Evolutionary conservation across 2,329 filamentous ascomycete genomes (phyloP).

Genomic region (Aspergillus novoparasiticus): DNA sequence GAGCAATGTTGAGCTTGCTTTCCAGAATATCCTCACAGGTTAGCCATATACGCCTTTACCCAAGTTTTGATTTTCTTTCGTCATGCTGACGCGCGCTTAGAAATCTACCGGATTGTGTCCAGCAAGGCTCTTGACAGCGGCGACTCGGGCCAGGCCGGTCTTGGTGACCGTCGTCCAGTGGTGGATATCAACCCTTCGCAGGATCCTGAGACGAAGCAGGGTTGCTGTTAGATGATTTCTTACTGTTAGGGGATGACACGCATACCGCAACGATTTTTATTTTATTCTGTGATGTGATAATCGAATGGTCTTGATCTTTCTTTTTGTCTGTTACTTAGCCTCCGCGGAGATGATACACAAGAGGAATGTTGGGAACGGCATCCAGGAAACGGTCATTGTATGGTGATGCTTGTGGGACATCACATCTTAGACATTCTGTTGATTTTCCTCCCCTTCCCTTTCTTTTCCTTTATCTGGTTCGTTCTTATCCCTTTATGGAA

Average conservation of each 20-base stretch:
- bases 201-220: conserved; percentile 72
- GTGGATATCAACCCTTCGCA: conserved; percentile 86
- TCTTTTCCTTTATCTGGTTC: conserved; percentile 23
- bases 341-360: conserved; percentile 38
- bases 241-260: conserved; percentile 25
- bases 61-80: not conserved
- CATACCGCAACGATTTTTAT: conserved; percentile 39
- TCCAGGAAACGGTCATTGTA: conserved; percentile 28
- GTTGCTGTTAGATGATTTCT: conserved; percentile 42
- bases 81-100: conserved; percentile 49
- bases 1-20: conserved; percentile 98
- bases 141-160: conserved; percentile 76
- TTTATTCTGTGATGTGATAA: conserved; percentile 40
- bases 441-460: conserved; percentile 21
- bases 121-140: conserved; percentile 94
- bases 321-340: conserved; percentile 39
- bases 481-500: conserved; percentile 25
- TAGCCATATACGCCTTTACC: conserved; percentile 1
- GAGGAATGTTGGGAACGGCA: conserved; percentile 32
- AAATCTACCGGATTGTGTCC: conserved; percentile 99
- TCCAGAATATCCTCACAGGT: conserved; percentile 98
- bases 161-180: conserved; percentile 74
- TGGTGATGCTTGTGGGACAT: conserved; percentile 29
- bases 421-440: conserved; percentile 21
- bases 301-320: conserved; percentile 41